Percentiles rank a stretch among this genome's conserved stretches.
Conservation (phyloP, 2,329 filamentous ascomycete species). For the Arthrinium puccinioides region DNA sequence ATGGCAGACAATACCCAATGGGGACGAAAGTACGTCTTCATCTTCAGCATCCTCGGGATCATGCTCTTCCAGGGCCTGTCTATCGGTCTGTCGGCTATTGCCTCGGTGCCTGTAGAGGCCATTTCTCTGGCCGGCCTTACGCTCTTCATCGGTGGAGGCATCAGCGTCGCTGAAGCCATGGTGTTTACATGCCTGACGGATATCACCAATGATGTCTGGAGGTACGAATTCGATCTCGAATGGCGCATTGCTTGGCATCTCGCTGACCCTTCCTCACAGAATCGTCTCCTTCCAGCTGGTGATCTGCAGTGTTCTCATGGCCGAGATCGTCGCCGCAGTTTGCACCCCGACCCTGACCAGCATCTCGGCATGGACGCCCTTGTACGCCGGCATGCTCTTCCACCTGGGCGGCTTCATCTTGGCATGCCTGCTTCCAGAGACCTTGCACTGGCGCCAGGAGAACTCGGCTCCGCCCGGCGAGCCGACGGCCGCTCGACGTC, state of each 20-base stretch:
- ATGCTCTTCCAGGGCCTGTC: not conserved
- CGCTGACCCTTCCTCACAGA: not conserved
- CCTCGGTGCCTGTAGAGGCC: constrained; percentile 1
- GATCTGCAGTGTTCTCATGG: constrained; percentile 1
- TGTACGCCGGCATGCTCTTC: not conserved
- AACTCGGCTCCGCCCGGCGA: too few relatives aligned
- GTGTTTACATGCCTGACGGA: constrained; percentile 4
- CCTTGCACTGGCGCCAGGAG: not conserved
- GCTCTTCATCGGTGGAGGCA: constrained; percentile 4
- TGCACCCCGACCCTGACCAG: not conserved
- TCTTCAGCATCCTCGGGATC: not conserved
- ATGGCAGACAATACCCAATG: constrained; percentile 1
- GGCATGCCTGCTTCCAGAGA: not conserved
- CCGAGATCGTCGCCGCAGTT: constrained; percentile 1
- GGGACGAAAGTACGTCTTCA: constrained; percentile 1
- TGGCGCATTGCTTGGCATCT: too few relatives aligned
- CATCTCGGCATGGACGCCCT: not conserved
- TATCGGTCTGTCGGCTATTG: not conserved
- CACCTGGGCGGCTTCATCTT: not conserved
- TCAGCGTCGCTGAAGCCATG: constrained; percentile 5
- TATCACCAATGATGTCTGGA: constrained; percentile 1
- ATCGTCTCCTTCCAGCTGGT: constrained; percentile 4
- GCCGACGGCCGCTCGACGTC: too few relatives aligned
- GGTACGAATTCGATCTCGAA: constrained; percentile 1
- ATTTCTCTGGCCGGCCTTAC: not conserved